phyloP scores from a whole-genome alignment of 1,139 yeast genomes.

The Kodamaea alishanica region DNA sequence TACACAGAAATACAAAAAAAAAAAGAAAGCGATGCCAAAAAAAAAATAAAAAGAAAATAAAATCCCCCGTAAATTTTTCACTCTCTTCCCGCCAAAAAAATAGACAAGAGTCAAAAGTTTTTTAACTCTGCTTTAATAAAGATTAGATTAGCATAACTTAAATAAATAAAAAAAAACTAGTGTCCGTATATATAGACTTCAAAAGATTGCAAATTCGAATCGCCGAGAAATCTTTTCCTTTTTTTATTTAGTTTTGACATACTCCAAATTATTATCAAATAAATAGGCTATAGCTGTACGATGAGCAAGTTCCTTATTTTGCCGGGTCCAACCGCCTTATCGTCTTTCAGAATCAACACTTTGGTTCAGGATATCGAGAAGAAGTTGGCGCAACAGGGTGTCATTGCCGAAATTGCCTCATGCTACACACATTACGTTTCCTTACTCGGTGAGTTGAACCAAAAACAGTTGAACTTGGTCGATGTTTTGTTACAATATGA shows the following conservation, averaged over 20 bases:
- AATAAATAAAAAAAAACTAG: no score
- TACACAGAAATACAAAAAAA: background rate
- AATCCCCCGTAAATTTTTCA: background rate
- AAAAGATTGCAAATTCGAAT: no score
- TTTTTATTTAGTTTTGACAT: no score
- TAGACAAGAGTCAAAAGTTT: conserved; percentile 1
- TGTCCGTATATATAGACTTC: no score
- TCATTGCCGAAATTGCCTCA: conserved; percentile 67
- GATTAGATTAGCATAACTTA: background rate
- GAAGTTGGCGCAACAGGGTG: conserved; percentile 54
- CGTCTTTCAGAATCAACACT: conserved; percentile 76
- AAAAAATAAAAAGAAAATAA: background rate
- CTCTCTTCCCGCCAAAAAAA: background rate
- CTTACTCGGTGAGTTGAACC: conserved; percentile 36
- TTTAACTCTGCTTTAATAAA: background rate
- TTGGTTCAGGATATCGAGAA: conserved; percentile 71
- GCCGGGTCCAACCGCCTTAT: conserved; percentile 90
- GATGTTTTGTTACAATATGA: conserved; percentile 74
- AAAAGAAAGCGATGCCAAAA: background rate
- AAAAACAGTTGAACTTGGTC: conserved; percentile 43
- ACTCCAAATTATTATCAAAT: background rate
- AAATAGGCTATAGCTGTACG: conserved; percentile 4
- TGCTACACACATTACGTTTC: conserved; percentile 82
- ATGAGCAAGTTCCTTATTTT: conserved; percentile 47
- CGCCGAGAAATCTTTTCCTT: no score